Conservation (phyloP, 163 green algal genomes). For the Chlamydomonas reinhardtii region DNA sequence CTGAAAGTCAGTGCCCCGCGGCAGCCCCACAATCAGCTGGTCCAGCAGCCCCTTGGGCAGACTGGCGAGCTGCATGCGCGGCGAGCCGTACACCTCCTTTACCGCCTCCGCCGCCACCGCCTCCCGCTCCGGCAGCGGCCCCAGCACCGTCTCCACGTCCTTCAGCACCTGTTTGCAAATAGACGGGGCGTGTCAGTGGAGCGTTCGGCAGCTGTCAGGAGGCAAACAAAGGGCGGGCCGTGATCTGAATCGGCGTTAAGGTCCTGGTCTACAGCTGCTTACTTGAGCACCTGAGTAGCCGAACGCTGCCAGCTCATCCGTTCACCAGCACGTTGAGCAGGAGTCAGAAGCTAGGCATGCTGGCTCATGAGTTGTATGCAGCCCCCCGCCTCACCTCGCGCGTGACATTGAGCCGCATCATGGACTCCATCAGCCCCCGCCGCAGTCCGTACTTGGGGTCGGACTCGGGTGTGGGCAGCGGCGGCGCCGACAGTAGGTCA, state of each 20-base stretch:
- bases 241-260: no score
- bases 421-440: slow-evolving; percentile 42
- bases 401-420: slow-evolving; percentile 49
- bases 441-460: slow-evolving; percentile 42
- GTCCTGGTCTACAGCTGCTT: no score
- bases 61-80: slow-evolving; percentile 55
- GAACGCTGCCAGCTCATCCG: no score
- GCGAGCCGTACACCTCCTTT: slow-evolving; percentile 50
- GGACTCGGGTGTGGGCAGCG: not conserved
- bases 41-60: slow-evolving; percentile 47
- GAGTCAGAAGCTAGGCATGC: no score
- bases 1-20: slow-evolving; percentile 21
- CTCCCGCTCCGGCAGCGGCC: slow-evolving; percentile 37
- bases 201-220: no score
- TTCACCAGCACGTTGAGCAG: no score
- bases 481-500: slow-evolving; percentile 24
- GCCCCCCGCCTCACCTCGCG: slow-evolving; percentile 23
- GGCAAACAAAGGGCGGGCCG: no score
- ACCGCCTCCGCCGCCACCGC: slow-evolving; percentile 6
- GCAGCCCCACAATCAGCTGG: slow-evolving; percentile 11
- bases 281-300: no score
- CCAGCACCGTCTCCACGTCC: slow-evolving; percentile 43
- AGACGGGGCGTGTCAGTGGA: not conserved
- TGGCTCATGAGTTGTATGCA: no score
- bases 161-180: slow-evolving; percentile 38